Evolutionary conservation across 441 rosid species (phyloP).

Genomic region (Erysimum cheiri): DNA sequence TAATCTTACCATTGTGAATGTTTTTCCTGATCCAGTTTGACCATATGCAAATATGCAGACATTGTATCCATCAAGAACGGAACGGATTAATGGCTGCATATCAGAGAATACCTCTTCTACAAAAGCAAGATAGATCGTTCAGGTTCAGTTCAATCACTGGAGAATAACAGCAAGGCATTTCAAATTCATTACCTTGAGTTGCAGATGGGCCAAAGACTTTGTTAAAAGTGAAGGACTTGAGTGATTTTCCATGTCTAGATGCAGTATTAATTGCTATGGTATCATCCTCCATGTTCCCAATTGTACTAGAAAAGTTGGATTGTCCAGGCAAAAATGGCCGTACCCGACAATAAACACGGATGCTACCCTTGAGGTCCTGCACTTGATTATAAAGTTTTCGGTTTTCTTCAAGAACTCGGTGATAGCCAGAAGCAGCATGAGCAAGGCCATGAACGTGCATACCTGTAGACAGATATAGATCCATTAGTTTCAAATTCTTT

Average conservation of each 20-base stretch:
- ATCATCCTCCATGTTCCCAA: conserved; percentile 79
- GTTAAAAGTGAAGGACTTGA: conserved; percentile 82
- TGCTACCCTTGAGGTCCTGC: conserved; percentile 97
- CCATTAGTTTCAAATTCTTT: conserved; percentile 8
- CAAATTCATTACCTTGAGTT: conserved; percentile 65
- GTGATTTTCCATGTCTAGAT: conserved; percentile 79
- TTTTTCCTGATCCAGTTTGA: conserved; percentile 94
- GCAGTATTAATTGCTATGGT: conserved; percentile 67
- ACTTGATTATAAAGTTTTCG: conserved; percentile 89
- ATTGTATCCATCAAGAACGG: conserved; percentile 92
- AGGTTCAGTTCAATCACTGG: conserved; percentile 9
- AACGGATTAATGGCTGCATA: conserved; percentile 87
- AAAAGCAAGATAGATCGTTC: conserved; percentile 37
- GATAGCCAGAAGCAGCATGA: conserved; percentile 90
- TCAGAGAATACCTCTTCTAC: conserved; percentile 96
- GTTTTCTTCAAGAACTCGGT: conserved; percentile 85
- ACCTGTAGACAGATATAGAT: conserved; percentile 53
- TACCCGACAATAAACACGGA: conserved; percentile 94
- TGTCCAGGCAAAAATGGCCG: conserved; percentile 87
- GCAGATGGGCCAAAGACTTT: conserved; percentile 95
- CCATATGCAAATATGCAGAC: conserved; percentile 98
- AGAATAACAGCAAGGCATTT: not conserved
- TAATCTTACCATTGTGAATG: conserved; percentile 84
- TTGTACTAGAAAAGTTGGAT: conserved; percentile 62
- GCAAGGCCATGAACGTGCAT: conserved; percentile 80